These are phyloP conservation scores for Geopyxis carbonaria DNA, from an alignment of 495 filamentous ascomycete species.

Conservation along the genomic window DNA sequence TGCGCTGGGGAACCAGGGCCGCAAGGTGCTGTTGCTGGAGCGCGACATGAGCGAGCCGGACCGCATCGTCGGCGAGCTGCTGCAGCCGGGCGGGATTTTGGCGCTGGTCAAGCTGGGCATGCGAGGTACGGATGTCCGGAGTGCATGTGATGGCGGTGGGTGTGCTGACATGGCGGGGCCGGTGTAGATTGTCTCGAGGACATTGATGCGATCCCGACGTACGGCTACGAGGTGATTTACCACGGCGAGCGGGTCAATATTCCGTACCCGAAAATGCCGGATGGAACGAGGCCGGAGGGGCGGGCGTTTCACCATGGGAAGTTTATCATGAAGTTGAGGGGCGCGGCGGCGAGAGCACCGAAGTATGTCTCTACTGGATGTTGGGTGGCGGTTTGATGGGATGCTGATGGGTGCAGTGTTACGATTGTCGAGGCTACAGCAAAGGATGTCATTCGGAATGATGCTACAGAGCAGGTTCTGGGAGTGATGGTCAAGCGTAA, in stretches of 20 bases:
- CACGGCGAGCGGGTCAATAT: slow-evolving; percentile 62
- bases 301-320: slow-evolving; percentile 68
- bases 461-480: slow-evolving; percentile 27
- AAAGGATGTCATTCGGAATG: slow-evolving; percentile 30
- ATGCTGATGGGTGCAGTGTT: slow-evolving; percentile 27
- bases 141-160: not conserved
- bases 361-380: slow-evolving; percentile 25
- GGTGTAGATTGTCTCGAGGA: slow-evolving; percentile 56
- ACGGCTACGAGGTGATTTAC: slow-evolving; percentile 80
- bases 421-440: slow-evolving; percentile 35
- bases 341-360: slow-evolving; percentile 29
- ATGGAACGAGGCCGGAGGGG: slow-evolving; percentile 39
- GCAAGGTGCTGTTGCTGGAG: slow-evolving; percentile 83
- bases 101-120: slow-evolving; percentile 71
- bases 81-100: slow-evolving; percentile 79
- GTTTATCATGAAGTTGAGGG: slow-evolving; percentile 59
- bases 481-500: slow-evolving; percentile 24
- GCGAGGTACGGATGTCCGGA: slow-evolving; percentile 14
- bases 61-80: slow-evolving; percentile 85
- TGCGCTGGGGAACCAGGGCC: slow-evolving; percentile 64
- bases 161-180: slow-evolving; percentile 3
- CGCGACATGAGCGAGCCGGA: slow-evolving; percentile 81
- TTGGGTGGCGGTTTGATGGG: slow-evolving; percentile 4
- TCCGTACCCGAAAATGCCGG: slow-evolving; percentile 39
- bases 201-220: slow-evolving; percentile 67